Conservation (phyloP, 768 basidiomycete species). For the Neoboletus brunneissimus region DNA sequence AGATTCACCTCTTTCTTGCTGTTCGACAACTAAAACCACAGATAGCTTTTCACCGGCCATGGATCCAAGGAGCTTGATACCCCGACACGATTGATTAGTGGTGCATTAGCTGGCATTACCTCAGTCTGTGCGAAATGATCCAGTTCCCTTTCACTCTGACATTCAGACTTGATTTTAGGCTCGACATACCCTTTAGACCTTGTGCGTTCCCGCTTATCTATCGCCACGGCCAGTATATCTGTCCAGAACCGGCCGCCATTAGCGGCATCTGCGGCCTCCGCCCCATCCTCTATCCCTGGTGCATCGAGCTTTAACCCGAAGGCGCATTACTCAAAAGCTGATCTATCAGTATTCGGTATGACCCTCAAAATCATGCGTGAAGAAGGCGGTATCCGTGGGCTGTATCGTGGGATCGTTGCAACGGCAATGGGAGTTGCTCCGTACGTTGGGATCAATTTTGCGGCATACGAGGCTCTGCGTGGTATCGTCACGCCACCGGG, state of each 20-base stretch:
- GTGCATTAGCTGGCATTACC: conserved; percentile 90
- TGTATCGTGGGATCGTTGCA: conserved; percentile 83
- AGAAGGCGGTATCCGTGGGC: conserved; percentile 84
- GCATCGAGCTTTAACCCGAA: conserved; percentile 37
- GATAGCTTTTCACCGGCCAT: conserved; percentile 64
- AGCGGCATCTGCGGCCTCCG: conserved; percentile 22
- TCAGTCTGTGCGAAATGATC: conserved; percentile 73
- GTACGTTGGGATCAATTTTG: conserved; percentile 88
- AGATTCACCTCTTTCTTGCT: not conserved
- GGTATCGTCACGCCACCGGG: conserved; percentile 80
- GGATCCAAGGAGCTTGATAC: conserved; percentile 83
- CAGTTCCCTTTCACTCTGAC: conserved; percentile 6
- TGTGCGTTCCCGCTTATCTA: conserved; percentile 87
- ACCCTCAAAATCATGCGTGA: conserved; percentile 85
- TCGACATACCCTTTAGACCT: conserved; percentile 93
- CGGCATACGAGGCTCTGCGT: conserved; percentile 84
- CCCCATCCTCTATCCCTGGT: conserved; percentile 43
- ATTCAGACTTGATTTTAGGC: conserved; percentile 40
- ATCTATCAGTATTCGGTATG: conserved; percentile 84
- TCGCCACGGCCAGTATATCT: conserved; percentile 82
- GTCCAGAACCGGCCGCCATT: conserved; percentile 28
- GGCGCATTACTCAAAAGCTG: conserved; percentile 45
- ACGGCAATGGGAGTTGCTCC: conserved; percentile 91
- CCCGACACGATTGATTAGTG: conserved; percentile 77
- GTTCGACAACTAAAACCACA: conserved; percentile 29